Conservation (phyloP, 768 basidiomycete genomes). For the Agrocybe chaxingu region DNA sequence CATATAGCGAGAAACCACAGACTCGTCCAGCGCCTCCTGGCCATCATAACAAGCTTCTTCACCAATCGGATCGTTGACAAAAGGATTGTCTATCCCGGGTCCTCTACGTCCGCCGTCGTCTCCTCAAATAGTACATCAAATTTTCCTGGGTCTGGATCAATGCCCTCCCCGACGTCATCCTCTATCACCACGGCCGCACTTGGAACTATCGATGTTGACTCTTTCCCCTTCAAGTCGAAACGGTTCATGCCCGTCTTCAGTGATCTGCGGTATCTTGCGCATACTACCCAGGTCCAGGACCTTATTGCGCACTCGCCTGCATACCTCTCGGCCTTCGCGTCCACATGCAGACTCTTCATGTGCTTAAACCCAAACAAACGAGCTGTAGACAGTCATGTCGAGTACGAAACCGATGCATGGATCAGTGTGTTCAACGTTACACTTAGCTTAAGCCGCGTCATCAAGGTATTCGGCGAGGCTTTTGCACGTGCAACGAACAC, state of each 20-base stretch:
- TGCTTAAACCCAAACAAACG: slow-evolving; percentile 90
- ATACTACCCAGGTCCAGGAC: slow-evolving; percentile 75
- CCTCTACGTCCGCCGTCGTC: slow-evolving; percentile 6
- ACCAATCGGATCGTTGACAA: slow-evolving; percentile 84
- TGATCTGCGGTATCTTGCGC: slow-evolving; percentile 82
- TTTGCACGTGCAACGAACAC: slow-evolving; percentile 45
- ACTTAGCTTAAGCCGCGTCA: slow-evolving; percentile 82
- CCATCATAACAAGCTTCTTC: slow-evolving; percentile 88
- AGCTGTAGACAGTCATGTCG: slow-evolving; percentile 79
- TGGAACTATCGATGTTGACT: slow-evolving; percentile 69
- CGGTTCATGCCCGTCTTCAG: slow-evolving; percentile 95
- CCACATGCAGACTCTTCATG: slow-evolving; percentile 87
- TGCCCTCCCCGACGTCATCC: slow-evolving; percentile 1
- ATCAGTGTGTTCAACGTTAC: slow-evolving; percentile 96
- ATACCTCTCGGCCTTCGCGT: slow-evolving; percentile 68
- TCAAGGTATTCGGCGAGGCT: slow-evolving; percentile 86
- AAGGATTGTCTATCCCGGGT: slow-evolving; percentile 50
- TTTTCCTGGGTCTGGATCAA: slow-evolving; percentile 1
- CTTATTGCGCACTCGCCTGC: slow-evolving; percentile 68
- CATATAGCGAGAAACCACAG: slow-evolving; percentile 74
- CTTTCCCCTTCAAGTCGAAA: slow-evolving; percentile 88
- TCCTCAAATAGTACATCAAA: neutral
- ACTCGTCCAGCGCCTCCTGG: slow-evolving; percentile 72
- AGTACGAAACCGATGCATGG: slow-evolving; percentile 97
- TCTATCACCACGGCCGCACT: slow-evolving; percentile 2